Evolutionary conservation across 2,329 filamentous ascomycete genomes (phyloP), one percentile per base, ranked within the genome.

Genomic region (Fusarium chaquense): DNA sequence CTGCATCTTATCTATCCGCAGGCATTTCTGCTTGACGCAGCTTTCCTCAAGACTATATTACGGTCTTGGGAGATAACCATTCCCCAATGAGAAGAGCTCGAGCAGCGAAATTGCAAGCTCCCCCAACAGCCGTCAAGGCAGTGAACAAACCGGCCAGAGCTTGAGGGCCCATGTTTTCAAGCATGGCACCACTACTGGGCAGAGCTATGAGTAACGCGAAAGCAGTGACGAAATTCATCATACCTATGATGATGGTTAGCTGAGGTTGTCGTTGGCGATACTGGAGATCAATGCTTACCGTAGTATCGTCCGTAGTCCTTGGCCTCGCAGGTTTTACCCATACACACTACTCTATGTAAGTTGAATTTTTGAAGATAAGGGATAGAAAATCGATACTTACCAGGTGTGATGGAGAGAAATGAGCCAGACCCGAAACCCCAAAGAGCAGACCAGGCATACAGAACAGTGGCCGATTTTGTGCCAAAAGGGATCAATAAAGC

Each of bases 401-500:
- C 75, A 45, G 76, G 77, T 2, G 79, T 78, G 3, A 84, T 76
- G 0, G 81, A 82, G n/a, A 85, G 74, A 75, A 82, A 85, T 0
- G 81, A 81, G 0, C 83, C 83, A 3, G 82, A 83, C 0, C 82
- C 82, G n/a, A 85, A 83, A 0, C 83, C 84, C 73, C 83, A 86
- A 1, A 85, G 67, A 0, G 81, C 82, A 2, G 81, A 77, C 36
- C 84, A 84, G 1, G 76, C 76, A 56, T 84, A 85, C 4, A 85
- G 69, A 0, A 80, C 81, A 0, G 72, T 75, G 6, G 81, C 74
- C 18, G 77, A 76, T 0, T 73, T 78, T 2, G 80, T 78, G 1
- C 81, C 83, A 62, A 83, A 81, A 0, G 84, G 83, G 2, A 86
- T 74, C 73, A 84, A 81, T 7, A 85, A 75, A 0, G 76, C 76